These are phyloP conservation scores for Aureobasidium sp. DNA, from an alignment of 2,329 filamentous ascomycete species.

Conservation along the genomic window DNA sequence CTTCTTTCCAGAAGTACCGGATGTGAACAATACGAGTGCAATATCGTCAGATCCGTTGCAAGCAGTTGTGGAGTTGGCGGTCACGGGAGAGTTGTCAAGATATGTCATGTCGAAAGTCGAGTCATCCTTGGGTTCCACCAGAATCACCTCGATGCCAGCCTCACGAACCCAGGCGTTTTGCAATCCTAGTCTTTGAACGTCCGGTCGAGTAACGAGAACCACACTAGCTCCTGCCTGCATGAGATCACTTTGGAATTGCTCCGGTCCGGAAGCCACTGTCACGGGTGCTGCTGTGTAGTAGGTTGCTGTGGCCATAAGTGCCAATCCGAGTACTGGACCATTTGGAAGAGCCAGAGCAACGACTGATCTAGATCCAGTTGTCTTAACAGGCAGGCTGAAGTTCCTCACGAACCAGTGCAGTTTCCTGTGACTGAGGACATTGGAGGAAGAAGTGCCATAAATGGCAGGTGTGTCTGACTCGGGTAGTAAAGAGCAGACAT, in stretches of 20 bases:
- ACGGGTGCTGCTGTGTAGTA: slow-evolving; percentile 49
- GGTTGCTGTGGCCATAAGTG: slow-evolving; percentile 43
- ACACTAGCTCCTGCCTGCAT: slow-evolving; percentile 41
- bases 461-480: slow-evolving; percentile 23
- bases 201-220: slow-evolving; percentile 40
- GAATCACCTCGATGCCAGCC: slow-evolving; percentile 34
- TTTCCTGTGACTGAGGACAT: slow-evolving; percentile 23
- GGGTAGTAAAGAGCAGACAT: slow-evolving; percentile 26
- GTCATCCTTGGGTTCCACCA: slow-evolving; percentile 34
- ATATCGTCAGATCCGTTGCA: slow-evolving; percentile 43
- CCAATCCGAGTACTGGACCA: slow-evolving; percentile 47
- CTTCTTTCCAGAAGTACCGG: slow-evolving; percentile 52
- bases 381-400: slow-evolving; percentile 24
- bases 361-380: slow-evolving; percentile 33
- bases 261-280: slow-evolving; percentile 39
- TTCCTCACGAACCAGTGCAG: slow-evolving; percentile 24
- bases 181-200: slow-evolving; percentile 37
- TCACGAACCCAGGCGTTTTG: slow-evolving; percentile 28
- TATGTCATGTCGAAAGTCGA: slow-evolving; percentile 25
- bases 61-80: slow-evolving; percentile 6
- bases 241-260: slow-evolving; percentile 48
- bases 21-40: slow-evolving; percentile 50
- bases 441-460: slow-evolving; percentile 26
- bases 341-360: slow-evolving; percentile 49
- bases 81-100: background rate